Evolutionary conservation across 805 yeast genomes (phyloP).

Genomic region (Metschnikowia aberdeeniae): DNA sequence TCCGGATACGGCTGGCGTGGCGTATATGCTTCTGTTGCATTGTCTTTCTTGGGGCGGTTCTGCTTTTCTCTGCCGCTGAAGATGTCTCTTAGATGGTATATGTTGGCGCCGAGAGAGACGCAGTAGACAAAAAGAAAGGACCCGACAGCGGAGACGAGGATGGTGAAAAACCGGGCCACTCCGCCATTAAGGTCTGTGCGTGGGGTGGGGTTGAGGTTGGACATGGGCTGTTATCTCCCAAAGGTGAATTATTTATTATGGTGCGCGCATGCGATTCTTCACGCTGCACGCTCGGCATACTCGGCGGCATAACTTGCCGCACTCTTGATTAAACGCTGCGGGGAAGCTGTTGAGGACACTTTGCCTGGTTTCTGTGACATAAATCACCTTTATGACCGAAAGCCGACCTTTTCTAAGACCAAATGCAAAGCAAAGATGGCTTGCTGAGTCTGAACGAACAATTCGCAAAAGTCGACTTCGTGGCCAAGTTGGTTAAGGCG

Average conservation of each 20-base stretch:
- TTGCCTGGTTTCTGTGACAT: no score
- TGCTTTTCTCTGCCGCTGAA: conserved; percentile 28
- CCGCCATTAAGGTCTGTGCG: conserved; percentile 18
- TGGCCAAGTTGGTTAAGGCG: conserved; percentile 23
- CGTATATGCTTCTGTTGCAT: conserved; percentile 21
- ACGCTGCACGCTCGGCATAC: no score
- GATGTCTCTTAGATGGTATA: conserved; percentile 28
- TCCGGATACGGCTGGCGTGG: conserved; percentile 36
- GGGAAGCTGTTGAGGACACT: no score
- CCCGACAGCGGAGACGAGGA: conserved; percentile 25
- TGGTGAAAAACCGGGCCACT: conserved; percentile 18
- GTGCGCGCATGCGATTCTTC: no score
- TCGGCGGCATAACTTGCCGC: no score
- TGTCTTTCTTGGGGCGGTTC: conserved; percentile 22
- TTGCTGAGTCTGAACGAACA: no score
- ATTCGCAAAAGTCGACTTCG: conserved; percentile 18
- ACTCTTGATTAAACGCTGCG: no score
- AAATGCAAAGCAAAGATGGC: no score
- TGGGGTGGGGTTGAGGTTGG: conserved; percentile 8
- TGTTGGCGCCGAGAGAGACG: conserved; percentile 25
- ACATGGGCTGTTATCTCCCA: conserved; percentile 5
- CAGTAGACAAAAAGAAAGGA: conserved; percentile 27
- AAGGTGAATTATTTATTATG: neutral
- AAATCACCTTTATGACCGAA: no score
- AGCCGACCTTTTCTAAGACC: no score